Evolutionary conservation across 2,329 filamentous ascomycete genomes (phyloP).

Genomic region (Claviceps citrina): DNA sequence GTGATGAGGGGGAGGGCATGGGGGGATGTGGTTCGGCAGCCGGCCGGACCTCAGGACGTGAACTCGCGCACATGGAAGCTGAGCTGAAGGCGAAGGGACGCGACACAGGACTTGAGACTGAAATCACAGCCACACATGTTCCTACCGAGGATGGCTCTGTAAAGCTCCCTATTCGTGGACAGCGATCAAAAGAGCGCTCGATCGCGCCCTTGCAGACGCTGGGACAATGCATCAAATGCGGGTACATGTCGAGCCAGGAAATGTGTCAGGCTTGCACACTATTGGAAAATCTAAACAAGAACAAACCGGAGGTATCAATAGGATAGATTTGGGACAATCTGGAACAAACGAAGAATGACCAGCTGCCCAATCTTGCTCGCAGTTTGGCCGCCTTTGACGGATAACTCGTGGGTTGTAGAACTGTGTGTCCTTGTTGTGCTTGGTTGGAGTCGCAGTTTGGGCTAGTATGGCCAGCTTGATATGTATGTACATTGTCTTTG

Average conservation of each 20-base stretch:
- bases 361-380: neutral
- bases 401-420: neutral
- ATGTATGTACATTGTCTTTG: slow-evolving; percentile 8
- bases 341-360: neutral
- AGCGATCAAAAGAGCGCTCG: slow-evolving; percentile 15
- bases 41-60: slow-evolving; percentile 50
- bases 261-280: slow-evolving; percentile 89
- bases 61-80: slow-evolving; percentile 72
- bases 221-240: slow-evolving; percentile 72
- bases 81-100: slow-evolving; percentile 10
- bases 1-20: slow-evolving; percentile 22
- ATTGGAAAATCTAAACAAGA: slow-evolving; percentile 81
- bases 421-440: neutral
- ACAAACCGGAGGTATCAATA: slow-evolving; percentile 42
- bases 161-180: slow-evolving; percentile 19
- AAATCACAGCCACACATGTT: slow-evolving; percentile 15
- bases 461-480: slow-evolving; percentile 1
- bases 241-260: slow-evolving; percentile 87
- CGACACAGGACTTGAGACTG: slow-evolving; percentile 16
- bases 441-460: neutral
- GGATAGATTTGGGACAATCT: slow-evolving; percentile 14
- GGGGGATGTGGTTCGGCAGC: slow-evolving; percentile 59
- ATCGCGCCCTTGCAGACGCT: slow-evolving; percentile 50
- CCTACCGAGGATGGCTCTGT: slow-evolving; percentile 14
- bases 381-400: neutral